phyloP scores from a whole-genome alignment of 495 filamentous ascomycete species.

The Penicillium paxilli region DNA sequence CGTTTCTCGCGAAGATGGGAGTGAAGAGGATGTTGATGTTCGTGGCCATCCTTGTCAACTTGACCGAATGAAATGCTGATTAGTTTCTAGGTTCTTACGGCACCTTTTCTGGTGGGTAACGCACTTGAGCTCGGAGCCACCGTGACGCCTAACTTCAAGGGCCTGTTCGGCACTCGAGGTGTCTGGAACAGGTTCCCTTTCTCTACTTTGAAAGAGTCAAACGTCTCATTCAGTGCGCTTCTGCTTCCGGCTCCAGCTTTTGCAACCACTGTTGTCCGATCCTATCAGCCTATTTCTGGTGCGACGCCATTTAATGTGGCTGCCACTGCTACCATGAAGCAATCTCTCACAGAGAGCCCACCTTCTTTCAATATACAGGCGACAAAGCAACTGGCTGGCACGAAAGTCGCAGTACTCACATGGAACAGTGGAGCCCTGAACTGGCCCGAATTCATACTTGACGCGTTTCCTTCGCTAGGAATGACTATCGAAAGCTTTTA shows the following conservation, averaged over 20 bases:
- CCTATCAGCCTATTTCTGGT: constrained; percentile 30
- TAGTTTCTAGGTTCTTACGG: constrained; percentile 27
- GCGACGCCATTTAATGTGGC: constrained; percentile 37
- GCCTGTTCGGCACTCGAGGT: constrained; percentile 27
- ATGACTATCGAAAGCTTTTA: constrained; percentile 22
- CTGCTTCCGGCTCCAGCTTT: constrained; percentile 34
- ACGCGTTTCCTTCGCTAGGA: constrained; percentile 22
- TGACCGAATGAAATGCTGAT: no score
- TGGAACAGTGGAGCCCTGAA: constrained; percentile 38
- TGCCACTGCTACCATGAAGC: constrained; percentile 26
- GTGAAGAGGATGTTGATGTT: constrained; percentile 11
- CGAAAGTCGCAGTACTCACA: constrained; percentile 31
- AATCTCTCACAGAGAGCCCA: constrained; percentile 23
- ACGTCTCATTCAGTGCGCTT: constrained; percentile 19
- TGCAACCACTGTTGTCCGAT: constrained; percentile 28
- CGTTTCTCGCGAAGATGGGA: constrained; percentile 28
- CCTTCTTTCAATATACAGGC: constrained; percentile 34
- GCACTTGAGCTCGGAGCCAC: constrained; percentile 35
- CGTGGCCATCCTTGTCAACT: no score
- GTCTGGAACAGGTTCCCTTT: constrained; percentile 30
- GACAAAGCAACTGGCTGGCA: constrained; percentile 28
- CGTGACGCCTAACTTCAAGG: constrained; percentile 27
- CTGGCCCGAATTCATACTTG: constrained; percentile 35
- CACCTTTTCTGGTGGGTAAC: constrained; percentile 26
- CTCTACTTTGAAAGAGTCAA: constrained; percentile 32